Evolutionary conservation across 352 stramenopile genomes (phyloP).

Genomic region (Phytophthora pluvialis): DNA sequence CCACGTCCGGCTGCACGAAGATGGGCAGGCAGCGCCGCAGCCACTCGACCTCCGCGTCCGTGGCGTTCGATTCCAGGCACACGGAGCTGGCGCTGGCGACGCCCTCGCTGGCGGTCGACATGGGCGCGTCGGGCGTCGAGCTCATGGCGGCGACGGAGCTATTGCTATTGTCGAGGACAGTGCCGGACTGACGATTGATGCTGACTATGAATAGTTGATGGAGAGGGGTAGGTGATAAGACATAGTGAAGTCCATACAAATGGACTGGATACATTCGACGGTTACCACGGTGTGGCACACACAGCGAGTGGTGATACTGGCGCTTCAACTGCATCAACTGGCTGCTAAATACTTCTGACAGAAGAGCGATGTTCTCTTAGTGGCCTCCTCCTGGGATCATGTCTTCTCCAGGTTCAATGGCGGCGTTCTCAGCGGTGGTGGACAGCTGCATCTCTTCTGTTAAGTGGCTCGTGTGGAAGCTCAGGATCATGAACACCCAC

Average conservation of each 20-base stretch:
- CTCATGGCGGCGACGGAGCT: conserved; percentile 18
- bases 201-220: conserved; percentile 4
- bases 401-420: conserved; percentile 31
- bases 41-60: conserved; percentile 69
- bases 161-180: neutral
- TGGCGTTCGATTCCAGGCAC: conserved; percentile 29
- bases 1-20: conserved; percentile 84
- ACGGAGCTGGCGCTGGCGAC: conserved; percentile 19
- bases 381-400: conserved; percentile 36
- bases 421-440: conserved; percentile 24
- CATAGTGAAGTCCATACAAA: conserved; percentile 11
- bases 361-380: conserved; percentile 11
- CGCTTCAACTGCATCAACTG: conserved; percentile 1
- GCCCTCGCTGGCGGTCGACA: conserved; percentile 29
- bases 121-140: conserved; percentile 21
- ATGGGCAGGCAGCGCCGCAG: conserved; percentile 81
- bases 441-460: conserved; percentile 74
- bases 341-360: neutral
- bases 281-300: too few relatives aligned
- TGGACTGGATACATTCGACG: conserved; percentile 16
- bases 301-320: too few relatives aligned
- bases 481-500: conserved; percentile 88
- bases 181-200: conserved; percentile 19
- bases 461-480: conserved; percentile 89
- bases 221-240: neutral